phyloP scores from a whole-genome alignment of 345 rosid species.

The Eucalyptus urophylla region DNA sequence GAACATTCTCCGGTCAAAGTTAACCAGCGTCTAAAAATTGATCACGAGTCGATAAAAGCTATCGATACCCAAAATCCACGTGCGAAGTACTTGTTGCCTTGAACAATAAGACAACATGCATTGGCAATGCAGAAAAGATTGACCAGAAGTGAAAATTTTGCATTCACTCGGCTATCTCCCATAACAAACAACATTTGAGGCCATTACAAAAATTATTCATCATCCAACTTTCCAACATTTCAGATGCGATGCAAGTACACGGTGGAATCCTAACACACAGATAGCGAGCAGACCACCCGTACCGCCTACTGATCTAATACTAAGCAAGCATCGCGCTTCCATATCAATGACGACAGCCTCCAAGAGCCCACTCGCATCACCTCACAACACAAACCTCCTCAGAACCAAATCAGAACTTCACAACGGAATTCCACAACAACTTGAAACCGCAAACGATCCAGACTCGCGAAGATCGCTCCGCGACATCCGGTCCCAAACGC shows the following conservation, averaged over 20 bases:
- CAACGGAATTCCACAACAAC: background rate
- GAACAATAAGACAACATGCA: background rate
- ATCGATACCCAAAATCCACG: background rate
- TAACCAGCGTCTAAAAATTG: background rate
- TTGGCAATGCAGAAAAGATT: background rate
- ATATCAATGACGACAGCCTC: background rate
- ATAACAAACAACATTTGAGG: background rate
- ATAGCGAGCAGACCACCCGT: background rate
- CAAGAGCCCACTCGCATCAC: background rate
- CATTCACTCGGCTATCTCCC: background rate
- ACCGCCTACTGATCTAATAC: background rate
- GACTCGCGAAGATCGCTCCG: background rate
- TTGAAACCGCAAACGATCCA: background rate
- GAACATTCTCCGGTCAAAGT: background rate
- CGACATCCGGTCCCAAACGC: background rate
- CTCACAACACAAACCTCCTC: background rate
- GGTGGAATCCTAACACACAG: background rate
- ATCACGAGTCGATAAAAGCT: background rate
- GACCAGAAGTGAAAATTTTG: background rate
- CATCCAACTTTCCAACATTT: background rate
- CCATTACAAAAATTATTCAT: background rate
- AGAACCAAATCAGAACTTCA: background rate
- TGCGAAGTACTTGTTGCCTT: background rate
- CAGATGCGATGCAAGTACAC: background rate
- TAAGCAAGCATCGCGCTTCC: background rate